These are phyloP conservation scores for Exophiala calicioides DNA, from an alignment of 2,329 filamentous ascomycete species.

Conservation along the genomic window DNA sequence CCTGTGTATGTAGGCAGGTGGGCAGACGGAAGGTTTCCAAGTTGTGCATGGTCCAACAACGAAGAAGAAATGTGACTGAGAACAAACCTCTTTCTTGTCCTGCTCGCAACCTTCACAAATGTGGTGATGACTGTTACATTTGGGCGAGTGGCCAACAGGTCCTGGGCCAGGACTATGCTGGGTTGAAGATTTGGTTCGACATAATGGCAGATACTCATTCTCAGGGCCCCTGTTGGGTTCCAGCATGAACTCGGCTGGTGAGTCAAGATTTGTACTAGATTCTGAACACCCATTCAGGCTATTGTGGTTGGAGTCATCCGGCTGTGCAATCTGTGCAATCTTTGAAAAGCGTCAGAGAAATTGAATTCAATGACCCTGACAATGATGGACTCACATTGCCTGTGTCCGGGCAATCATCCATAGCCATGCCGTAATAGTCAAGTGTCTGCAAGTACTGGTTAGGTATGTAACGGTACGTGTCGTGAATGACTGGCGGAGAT, in stretches of 20 bases:
- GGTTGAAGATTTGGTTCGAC: neutral
- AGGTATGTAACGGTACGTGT: constrained; percentile 14
- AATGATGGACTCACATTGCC: constrained; percentile 8
- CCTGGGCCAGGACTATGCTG: constrained; percentile 9
- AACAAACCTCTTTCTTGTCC: constrained; percentile 23
- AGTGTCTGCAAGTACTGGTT: constrained; percentile 18
- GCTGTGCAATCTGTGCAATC: constrained; percentile 1
- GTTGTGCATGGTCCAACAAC: too few species aligned
- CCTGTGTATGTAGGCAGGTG: neutral
- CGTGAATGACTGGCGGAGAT: neutral
- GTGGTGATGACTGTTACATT: constrained; percentile 7
- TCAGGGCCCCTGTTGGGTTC: constrained; percentile 8
- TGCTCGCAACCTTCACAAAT: constrained; percentile 13
- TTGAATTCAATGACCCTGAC: neutral
- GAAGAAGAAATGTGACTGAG: neutral
- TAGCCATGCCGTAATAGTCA: constrained; percentile 17
- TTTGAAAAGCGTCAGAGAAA: constrained; percentile 6
- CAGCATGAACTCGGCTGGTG: constrained; percentile 7
- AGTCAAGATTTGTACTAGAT: constrained; percentile 1
- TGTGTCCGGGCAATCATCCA: constrained; percentile 12
- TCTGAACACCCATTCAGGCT: neutral
- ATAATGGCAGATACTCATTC: neutral
- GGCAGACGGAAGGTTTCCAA: too few species aligned
- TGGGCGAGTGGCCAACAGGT: constrained; percentile 4
- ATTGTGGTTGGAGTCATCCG: constrained; percentile 1